A percentile compares a stretch with the other conserved stretches of the same genome.
phyloP scores from a whole-genome alignment of 1,139 yeast species.

The Protomyces inundatus region DNA sequence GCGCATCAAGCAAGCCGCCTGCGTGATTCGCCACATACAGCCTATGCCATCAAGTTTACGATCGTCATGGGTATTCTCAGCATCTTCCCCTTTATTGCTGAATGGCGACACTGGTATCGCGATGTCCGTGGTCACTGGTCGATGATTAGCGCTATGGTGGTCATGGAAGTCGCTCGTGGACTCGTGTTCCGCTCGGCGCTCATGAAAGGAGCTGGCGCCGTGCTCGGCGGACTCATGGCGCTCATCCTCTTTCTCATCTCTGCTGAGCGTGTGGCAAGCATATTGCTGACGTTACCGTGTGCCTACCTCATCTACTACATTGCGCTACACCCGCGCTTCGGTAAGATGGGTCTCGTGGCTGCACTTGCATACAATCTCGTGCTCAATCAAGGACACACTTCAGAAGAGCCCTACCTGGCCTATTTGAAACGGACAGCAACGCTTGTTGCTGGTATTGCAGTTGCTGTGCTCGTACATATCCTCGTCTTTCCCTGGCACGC shows the following conservation, averaged over 20 bases:
- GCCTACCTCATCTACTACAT: constrained; percentile 1
- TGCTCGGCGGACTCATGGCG: constrained; percentile 3
- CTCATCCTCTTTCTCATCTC: background rate
- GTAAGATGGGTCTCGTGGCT: constrained; percentile 7
- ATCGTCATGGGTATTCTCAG: constrained; percentile 6
- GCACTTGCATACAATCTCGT: constrained; percentile 13
- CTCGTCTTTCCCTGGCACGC: constrained; percentile 2
- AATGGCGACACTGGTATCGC: constrained; percentile 2
- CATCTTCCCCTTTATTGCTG: constrained; percentile 3
- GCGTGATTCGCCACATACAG: constrained; percentile 1
- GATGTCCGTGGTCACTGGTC: constrained; percentile 17
- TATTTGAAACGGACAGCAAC: constrained; percentile 5
- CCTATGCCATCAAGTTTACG: constrained; percentile 5
- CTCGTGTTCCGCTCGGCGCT: background rate
- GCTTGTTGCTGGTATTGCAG: background rate
- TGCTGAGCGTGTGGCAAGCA: background rate
- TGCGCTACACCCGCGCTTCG: constrained; percentile 3
- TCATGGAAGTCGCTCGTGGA: constrained; percentile 5
- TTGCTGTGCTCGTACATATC: background rate
- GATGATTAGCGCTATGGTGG: constrained; percentile 8
- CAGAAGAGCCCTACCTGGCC: constrained; percentile 1
- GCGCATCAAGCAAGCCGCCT: background rate
- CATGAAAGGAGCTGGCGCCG: constrained; percentile 1
- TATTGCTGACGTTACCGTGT: background rate
- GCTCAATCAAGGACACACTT: background rate